Percentiles rank a stretch among this genome's conserved stretches.
Evolutionary conservation across 2,329 filamentous ascomycete species (phyloP).

Genomic region (Emergomyces pasteurianus): DNA sequence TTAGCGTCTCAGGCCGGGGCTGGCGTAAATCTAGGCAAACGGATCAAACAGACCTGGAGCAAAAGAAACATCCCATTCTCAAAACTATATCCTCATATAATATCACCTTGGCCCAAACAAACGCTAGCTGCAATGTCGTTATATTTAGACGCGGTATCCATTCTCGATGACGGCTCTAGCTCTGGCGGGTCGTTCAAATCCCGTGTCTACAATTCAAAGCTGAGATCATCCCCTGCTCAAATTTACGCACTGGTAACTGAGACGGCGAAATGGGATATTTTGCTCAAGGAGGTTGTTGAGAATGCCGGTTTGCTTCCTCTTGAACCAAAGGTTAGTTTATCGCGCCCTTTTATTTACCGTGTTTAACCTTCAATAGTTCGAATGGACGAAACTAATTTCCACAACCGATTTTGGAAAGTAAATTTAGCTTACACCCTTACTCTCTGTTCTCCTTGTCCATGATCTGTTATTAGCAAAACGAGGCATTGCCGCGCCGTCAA

Average conservation of each 20-base stretch:
- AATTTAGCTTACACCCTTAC: conserved; percentile 60
- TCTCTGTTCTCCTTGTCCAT: conserved; percentile 73
- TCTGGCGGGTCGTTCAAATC: conserved; percentile 74
- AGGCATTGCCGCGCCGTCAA: conserved; percentile 68
- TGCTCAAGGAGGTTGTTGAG: conserved; percentile 85
- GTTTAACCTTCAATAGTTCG: not conserved
- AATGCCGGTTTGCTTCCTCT: conserved; percentile 59
- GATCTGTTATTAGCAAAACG: conserved; percentile 72
- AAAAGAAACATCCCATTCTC: no score
- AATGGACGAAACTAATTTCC: conserved; percentile 6
- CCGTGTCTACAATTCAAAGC: conserved; percentile 62
- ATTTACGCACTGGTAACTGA: conserved; percentile 81
- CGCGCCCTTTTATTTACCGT: not conserved
- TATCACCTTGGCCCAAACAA: no score
- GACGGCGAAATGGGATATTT: conserved; percentile 76
- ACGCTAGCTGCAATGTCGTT: conserved; percentile 57
- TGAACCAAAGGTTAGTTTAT: conserved; percentile 62
- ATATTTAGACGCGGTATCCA: conserved; percentile 77
- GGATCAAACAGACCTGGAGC: not conserved
- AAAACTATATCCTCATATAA: no score
- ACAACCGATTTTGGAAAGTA: not conserved
- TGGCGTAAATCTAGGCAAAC: not conserved
- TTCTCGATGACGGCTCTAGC: conserved; percentile 50
- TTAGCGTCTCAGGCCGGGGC: not conserved
- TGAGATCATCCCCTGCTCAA: conserved; percentile 69